Conservation (phyloP, 2,329 filamentous ascomycete genomes). For the Tolypocladium guangdongense region DNA sequence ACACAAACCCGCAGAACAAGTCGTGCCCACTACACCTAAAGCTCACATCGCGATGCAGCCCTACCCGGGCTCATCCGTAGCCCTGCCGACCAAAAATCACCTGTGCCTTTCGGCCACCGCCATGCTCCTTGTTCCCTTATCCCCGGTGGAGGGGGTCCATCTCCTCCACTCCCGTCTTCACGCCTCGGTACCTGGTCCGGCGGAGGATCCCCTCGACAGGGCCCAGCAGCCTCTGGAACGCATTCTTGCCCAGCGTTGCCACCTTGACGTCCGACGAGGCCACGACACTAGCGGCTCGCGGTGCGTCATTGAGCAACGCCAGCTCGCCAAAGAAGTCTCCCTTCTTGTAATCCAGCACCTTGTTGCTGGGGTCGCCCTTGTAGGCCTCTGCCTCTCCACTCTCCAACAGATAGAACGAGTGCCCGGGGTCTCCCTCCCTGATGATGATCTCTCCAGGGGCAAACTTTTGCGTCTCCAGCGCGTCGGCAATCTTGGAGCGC, state of each 20-base stretch:
- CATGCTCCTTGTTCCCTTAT: slow-evolving; percentile 6
- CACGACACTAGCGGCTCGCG: slow-evolving; percentile 80
- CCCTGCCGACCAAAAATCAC: neutral
- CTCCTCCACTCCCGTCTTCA: slow-evolving; percentile 52
- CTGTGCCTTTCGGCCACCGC: neutral
- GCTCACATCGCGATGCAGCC: neutral
- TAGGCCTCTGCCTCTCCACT: slow-evolving; percentile 76
- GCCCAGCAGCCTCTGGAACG: slow-evolving; percentile 86
- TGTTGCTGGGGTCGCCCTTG: slow-evolving; percentile 59
- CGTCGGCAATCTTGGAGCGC: slow-evolving; percentile 93
- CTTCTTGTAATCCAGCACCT: slow-evolving; percentile 74
- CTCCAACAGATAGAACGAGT: slow-evolving; percentile 87
- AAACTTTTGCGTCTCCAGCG: slow-evolving; percentile 83
- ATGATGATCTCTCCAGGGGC: slow-evolving; percentile 75
- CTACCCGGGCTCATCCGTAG: neutral
- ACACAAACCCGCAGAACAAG: neutral
- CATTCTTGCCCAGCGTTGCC: slow-evolving; percentile 81
- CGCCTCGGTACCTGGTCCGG: slow-evolving; percentile 54
- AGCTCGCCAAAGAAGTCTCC: slow-evolving; percentile 97
- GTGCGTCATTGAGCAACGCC: slow-evolving; percentile 84
- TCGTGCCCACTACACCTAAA: slow-evolving; percentile 4
- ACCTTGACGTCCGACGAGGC: slow-evolving; percentile 85
- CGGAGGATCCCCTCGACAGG: slow-evolving; percentile 93
- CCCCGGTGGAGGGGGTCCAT: slow-evolving; percentile 51
- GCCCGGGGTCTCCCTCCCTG: slow-evolving; percentile 78